Evolutionary conservation across 164 flowering plant species (phyloP), one percentile per base, ranked within the genome.

Genomic region (Brasenia schreberi): DNA sequence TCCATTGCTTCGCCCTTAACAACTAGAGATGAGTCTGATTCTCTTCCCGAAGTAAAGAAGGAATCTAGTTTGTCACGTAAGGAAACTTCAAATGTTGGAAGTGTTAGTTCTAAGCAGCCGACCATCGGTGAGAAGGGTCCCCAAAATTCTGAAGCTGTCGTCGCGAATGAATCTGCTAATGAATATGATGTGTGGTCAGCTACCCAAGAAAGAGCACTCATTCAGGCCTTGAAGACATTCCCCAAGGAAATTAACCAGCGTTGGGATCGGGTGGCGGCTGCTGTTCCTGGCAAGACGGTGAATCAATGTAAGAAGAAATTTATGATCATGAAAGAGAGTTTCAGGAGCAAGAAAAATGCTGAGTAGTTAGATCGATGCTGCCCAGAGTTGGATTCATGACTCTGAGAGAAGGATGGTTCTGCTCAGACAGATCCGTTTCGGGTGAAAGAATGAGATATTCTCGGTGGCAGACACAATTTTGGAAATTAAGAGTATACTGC

Each of bases 261-360:
- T 4, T 83, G 86, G 98, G 96, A 92, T 69, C 81, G 96, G 42
- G 93, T 92, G 70, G 87, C 96, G 3, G 77, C 98, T 27, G 93
- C 98, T 14, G 93, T 92, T 67, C 98, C 96, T 56, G 96, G 98
- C 69, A 92, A 92, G 79, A 84, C 84, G 18, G 68, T 81, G 74
- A 80, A 65, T 64, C 86, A 83, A 68, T 81, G 86, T 71, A 81
- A 76, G 90, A 92, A 90, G 79, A 88, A 92, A 62, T 85, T 92
- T 76, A 71, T 87, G 9, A 67, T 65, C 67, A 70, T 90, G 73
- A 92, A 88, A 74, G 98, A 85, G 81, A 85, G 61, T 67, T 88
- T 92, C 71, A 85, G 98, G 76, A 92, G 23, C 84, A 87, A 85
- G 84, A 88, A 90, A 74, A 83, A 9, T 27, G 69, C 65, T 0